These are phyloP conservation scores for Fusarium agapanthi DNA, from an alignment of 2,329 filamentous ascomycete species.

Conservation along the genomic window DNA sequence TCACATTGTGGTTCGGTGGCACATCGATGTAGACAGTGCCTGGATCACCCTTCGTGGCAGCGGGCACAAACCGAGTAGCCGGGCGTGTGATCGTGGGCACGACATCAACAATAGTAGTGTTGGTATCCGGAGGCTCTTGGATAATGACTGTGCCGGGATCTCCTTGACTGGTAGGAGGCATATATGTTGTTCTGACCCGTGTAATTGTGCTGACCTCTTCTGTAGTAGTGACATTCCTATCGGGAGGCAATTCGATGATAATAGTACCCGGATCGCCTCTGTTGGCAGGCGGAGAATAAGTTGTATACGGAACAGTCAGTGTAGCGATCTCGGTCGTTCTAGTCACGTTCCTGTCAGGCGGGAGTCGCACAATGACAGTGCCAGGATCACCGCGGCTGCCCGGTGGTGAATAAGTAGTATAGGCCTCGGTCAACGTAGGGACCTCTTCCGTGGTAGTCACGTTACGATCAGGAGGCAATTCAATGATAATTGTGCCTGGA, in stretches of 20 bases:
- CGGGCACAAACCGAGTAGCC: neutral
- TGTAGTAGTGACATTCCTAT: conserved; percentile 15
- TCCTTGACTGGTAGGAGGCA: conserved; percentile 4
- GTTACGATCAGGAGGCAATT: conserved; percentile 5
- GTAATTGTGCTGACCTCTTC: neutral
- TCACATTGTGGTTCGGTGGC: conserved; percentile 18
- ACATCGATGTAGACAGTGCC: conserved; percentile 21
- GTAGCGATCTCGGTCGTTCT: neutral
- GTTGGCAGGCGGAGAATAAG: conserved; percentile 7
- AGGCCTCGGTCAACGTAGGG: neutral
- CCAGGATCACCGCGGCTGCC: conserved; percentile 6
- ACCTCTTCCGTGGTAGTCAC: conserved; percentile 9
- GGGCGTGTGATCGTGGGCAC: conserved; percentile 11
- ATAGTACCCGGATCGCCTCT: conserved; percentile 18
- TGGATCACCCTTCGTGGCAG: conserved; percentile 8
- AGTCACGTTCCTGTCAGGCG: conserved; percentile 16
- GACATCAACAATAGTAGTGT: conserved; percentile 16
- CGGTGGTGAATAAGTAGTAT: conserved; percentile 12
- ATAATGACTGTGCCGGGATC: conserved; percentile 22
- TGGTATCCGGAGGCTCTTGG: conserved; percentile 10
- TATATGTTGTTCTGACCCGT: neutral
- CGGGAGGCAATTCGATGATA: conserved; percentile 15
- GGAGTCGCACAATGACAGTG: conserved; percentile 10
- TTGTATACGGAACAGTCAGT: conserved; percentile 4
- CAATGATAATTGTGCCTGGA: conserved; percentile 22